Percentiles rank a stretch among this genome's conserved stretches.
Evolutionary conservation across 2,329 filamentous ascomycete genomes (phyloP).

Genomic region (Pseudogymnoascus sp.): DNA sequence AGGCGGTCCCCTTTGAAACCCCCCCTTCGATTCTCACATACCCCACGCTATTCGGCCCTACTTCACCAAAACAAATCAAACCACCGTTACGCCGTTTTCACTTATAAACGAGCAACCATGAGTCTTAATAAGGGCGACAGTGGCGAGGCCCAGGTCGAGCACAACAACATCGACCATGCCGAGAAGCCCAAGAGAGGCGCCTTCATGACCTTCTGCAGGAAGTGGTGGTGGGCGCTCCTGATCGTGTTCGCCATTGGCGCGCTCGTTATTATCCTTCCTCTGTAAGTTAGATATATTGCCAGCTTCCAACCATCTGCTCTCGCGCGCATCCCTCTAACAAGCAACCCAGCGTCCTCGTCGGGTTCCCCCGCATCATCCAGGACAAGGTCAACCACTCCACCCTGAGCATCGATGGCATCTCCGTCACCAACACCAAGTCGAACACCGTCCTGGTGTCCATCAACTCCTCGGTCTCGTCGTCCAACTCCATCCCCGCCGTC

Average conservation of each 20-base stretch:
- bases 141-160: not conserved
- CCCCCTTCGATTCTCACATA: not conserved
- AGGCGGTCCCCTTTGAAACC: not conserved
- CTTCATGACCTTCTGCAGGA: not conserved
- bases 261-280: not conserved
- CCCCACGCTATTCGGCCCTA: too few relatives aligned
- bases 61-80: too few relatives aligned
- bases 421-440: conserved; percentile 41
- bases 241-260: not conserved
- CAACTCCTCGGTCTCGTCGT: conserved; percentile 36
- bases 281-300: not conserved
- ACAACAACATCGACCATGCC: not conserved
- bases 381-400: conserved; percentile 41
- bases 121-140: not conserved
- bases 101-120: not conserved
- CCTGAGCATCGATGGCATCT: conserved; percentile 39
- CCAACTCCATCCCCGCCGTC: conserved; percentile 43
- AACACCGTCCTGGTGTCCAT: conserved; percentile 41
- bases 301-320: not conserved
- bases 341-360: conserved; percentile 44
- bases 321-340: not conserved
- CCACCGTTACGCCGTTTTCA: not conserved
- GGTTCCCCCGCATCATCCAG: conserved; percentile 49
- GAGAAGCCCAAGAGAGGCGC: not conserved
- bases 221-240: not conserved